Percentiles rank a stretch among this genome's conserved stretches.
These are phyloP conservation scores for Nicotiana paniculata DNA, from an alignment of 257 asterid species.

Conservation along the genomic window DNA sequence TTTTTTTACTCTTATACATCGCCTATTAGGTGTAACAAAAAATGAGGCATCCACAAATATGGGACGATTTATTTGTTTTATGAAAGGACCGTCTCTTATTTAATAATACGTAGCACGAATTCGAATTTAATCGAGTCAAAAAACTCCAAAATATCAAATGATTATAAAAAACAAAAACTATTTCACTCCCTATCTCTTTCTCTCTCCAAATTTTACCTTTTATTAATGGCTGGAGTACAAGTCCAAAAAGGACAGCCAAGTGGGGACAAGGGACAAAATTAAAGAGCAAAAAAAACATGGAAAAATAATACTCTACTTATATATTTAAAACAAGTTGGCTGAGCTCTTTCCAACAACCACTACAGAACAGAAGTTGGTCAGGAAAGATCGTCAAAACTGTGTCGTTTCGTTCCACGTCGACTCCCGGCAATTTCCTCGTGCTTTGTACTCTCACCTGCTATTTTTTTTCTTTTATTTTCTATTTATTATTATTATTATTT, in stretches of 20 bases:
- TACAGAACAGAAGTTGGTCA: not conserved
- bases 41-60: no score
- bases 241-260: not conserved
- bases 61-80: no score
- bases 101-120: no score
- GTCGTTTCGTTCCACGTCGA: not conserved
- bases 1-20: no score
- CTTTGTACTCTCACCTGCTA: not conserved
- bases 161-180: no score
- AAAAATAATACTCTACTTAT: not conserved
- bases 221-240: not conserved
- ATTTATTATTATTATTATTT: no score
- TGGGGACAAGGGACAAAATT: not conserved
- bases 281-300: not conserved
- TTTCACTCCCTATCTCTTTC: no score
- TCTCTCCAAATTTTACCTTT: not conserved
- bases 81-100: no score
- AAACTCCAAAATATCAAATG: no score
- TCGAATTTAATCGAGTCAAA: no score
- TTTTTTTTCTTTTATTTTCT: no score
- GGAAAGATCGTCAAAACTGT: not conserved
- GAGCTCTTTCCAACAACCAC: not conserved
- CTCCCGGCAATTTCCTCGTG: conserved; percentile 7
- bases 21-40: no score
- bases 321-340: not conserved